Conservation (phyloP, 2,329 filamentous ascomycete genomes). For the Grosmannia penicillata region DNA sequence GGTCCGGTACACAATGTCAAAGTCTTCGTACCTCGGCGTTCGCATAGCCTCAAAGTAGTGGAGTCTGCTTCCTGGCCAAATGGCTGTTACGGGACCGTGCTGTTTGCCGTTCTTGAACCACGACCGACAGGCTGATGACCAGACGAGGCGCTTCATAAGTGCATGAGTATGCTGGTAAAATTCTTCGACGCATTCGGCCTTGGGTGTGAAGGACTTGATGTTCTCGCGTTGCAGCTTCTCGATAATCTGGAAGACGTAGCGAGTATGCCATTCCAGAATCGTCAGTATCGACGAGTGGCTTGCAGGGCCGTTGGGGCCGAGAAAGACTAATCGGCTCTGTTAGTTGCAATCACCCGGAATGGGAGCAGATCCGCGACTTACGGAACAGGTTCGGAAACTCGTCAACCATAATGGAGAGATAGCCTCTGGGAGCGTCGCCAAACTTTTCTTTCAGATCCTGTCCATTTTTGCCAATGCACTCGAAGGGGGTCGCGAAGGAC, state of each 20-base stretch:
- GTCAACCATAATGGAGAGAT: constrained; percentile 14
- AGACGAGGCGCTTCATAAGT: constrained; percentile 17
- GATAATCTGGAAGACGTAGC: constrained; percentile 15
- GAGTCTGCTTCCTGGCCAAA: constrained; percentile 10
- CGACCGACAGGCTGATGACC: constrained; percentile 13
- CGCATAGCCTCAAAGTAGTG: constrained; percentile 14
- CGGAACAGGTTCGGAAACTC: constrained; percentile 15
- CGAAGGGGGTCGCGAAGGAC: constrained; percentile 18
- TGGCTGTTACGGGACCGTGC: constrained; percentile 12
- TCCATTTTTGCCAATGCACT: constrained; percentile 3
- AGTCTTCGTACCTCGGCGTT: constrained; percentile 18
- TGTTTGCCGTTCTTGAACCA: constrained; percentile 14
- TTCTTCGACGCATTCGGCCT: constrained; percentile 13
- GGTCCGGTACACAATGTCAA: constrained; percentile 9
- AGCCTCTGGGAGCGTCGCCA: constrained; percentile 43
- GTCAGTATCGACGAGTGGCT: constrained; percentile 11
- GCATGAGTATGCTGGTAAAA: constrained; percentile 16
- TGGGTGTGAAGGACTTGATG: constrained; percentile 14
- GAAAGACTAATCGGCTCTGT: constrained; percentile 5
- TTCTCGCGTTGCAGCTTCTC: constrained; percentile 16
- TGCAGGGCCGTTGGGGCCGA: constrained; percentile 12
- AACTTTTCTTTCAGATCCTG: constrained; percentile 7
- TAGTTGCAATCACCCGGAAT: no score
- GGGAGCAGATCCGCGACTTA: not conserved
- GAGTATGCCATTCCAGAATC: constrained; percentile 15